phyloP scores from a whole-genome alignment of 495 filamentous ascomycete species.

The Penicillium herquei region DNA sequence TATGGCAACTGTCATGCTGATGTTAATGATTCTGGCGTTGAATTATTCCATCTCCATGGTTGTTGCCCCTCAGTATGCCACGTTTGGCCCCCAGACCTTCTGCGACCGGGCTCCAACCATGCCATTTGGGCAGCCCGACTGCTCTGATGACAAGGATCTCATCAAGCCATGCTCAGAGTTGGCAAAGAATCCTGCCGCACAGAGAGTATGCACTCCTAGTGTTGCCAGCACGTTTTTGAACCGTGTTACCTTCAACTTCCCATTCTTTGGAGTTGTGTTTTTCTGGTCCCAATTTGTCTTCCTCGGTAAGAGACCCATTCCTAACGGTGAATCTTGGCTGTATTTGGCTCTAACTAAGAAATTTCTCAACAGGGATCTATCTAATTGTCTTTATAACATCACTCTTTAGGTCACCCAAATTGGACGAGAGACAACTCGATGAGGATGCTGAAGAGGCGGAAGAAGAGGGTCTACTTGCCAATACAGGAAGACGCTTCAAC shows the following conservation, averaged over 20 bases:
- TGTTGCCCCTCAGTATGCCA: constrained; percentile 90
- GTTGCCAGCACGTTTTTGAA: constrained; percentile 92
- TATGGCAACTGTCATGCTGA: constrained; percentile 84
- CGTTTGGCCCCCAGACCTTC: constrained; percentile 92
- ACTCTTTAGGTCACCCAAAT: constrained; percentile 73
- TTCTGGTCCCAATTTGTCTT: constrained; percentile 97
- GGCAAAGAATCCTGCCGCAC: constrained; percentile 56
- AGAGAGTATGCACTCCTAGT: constrained; percentile 81
- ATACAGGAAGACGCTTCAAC: constrained; percentile 72
- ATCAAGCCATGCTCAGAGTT: constrained; percentile 80
- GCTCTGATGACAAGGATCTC: constrained; percentile 64
- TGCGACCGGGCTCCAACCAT: constrained; percentile 63
- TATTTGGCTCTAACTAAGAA: background rate
- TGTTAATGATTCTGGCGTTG: constrained; percentile 81
- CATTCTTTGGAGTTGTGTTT: constrained; percentile 86
- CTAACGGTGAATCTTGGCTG: background rate
- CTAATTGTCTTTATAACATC: constrained; percentile 71
- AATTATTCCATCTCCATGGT: constrained; percentile 92
- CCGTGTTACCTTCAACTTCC: constrained; percentile 90
- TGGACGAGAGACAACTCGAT: constrained; percentile 72
- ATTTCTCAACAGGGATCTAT: constrained; percentile 57
- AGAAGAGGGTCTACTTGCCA: constrained; percentile 86
- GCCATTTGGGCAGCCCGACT: constrained; percentile 69
- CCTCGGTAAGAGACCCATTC: constrained; percentile 52
- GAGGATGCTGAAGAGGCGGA: constrained; percentile 93